Conservation (phyloP, 176 grass and related monocot species). For the Triticum aestivum region IWGSC_CS_RefSeq_v2.1 NC_057799.1:411523120-411523619, state of each 20-base stretch:
- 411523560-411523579: constrained; percentile 97
- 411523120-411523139: neutral
- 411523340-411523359: neutral
- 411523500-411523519: constrained; percentile 24
- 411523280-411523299: neutral
- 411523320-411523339: neutral
- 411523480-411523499: constrained; percentile 9
- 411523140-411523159: neutral
- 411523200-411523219: neutral
- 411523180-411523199: neutral
- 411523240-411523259: neutral
- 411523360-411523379: neutral
- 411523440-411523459: constrained; percentile 13
- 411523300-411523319: neutral
- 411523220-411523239: constrained; percentile 3
- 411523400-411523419: neutral
- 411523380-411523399: neutral
- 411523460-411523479: neutral
- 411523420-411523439: constrained; percentile 23
- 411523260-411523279: neutral
- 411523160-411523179: constrained; percentile 6
- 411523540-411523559: constrained; percentile 89
- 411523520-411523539: constrained; percentile 58
- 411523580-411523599: constrained; percentile 91
- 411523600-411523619: constrained; percentile 89